A percentile compares a stretch with the other conserved stretches of the same genome.
These are phyloP conservation scores for Nepenthes mirabilis DNA, from an alignment of 148 eudicot genomes.

Conservation along the genomic window DNA sequence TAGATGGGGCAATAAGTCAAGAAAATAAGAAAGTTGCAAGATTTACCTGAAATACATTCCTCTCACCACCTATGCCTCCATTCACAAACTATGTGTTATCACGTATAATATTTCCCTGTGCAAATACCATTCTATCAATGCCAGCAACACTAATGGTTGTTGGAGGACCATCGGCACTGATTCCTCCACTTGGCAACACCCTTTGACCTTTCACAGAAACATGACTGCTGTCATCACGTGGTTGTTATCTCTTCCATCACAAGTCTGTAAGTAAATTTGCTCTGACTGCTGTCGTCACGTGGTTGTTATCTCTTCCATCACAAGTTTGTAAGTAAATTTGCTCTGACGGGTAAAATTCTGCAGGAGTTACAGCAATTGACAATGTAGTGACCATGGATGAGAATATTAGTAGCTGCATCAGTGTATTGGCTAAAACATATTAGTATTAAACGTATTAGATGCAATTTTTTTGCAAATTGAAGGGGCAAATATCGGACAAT, in stretches of 20 bases:
- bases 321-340: conserved; percentile 91
- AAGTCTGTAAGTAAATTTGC: conserved; percentile 68
- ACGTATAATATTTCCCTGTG: conserved; percentile 87
- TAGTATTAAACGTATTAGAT: too few species aligned
- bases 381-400: not conserved
- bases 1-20: not conserved
- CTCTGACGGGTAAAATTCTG: conserved; percentile 87
- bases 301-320: conserved; percentile 67
- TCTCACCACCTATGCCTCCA: conserved; percentile 91
- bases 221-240: conserved; percentile 82
- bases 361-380: not conserved
- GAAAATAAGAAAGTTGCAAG: not conserved
- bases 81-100: conserved; percentile 93
- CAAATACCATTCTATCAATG: conserved; percentile 77
- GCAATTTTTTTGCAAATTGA: too few species aligned
- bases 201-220: conserved; percentile 75
- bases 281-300: conserved; percentile 56
- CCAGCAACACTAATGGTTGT: conserved; percentile 97
- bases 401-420: not conserved
- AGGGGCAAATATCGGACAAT: too few species aligned
- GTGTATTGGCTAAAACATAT: too few species aligned
- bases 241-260: conserved; percentile 86
- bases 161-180: conserved; percentile 97
- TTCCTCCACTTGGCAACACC: conserved; percentile 84
- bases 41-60: conserved; percentile 90